These are phyloP conservation scores for Paecilomyces dactylethromorphus DNA, from an alignment of 2,329 filamentous ascomycete species.

Conservation along the genomic window DNA sequence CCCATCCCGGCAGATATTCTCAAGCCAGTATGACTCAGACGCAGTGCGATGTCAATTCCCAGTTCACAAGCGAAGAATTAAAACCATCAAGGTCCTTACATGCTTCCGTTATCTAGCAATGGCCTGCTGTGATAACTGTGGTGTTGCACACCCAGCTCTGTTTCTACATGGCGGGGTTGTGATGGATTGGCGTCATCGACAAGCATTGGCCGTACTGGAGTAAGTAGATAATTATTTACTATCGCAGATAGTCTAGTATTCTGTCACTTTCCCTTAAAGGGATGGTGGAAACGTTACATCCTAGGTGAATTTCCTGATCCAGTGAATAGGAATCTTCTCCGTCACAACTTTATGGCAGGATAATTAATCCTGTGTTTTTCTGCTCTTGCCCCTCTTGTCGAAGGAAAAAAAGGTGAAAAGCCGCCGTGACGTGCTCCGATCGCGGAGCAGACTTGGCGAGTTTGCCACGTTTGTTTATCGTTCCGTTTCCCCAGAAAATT, in stretches of 20 bases:
- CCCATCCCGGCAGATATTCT: background rate
- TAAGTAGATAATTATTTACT: background rate
- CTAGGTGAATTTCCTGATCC: background rate
- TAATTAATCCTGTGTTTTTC: background rate
- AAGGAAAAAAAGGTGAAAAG: background rate
- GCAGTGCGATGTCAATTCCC: background rate
- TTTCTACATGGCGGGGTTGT: background rate
- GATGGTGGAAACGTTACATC: background rate
- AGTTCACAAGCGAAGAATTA: background rate
- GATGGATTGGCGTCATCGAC: background rate
- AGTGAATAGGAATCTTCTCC: background rate
- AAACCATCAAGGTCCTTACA: background rate
- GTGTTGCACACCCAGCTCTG: background rate
- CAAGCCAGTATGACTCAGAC: background rate
- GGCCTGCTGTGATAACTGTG: background rate
- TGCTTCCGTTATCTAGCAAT: background rate
- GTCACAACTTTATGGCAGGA: background rate
- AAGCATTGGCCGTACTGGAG: background rate
- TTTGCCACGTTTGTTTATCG: conserved; percentile 3
- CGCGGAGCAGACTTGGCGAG: conserved; percentile 1
- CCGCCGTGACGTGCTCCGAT: conserved; percentile 2
- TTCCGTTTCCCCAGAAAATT: conserved; percentile 7
- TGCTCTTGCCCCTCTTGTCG: background rate
- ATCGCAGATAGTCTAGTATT: too few species aligned
- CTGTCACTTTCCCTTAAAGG: background rate